Evolutionary conservation across 495 filamentous ascomycete genomes (phyloP).

Genomic region (Xylaria scruposa): DNA sequence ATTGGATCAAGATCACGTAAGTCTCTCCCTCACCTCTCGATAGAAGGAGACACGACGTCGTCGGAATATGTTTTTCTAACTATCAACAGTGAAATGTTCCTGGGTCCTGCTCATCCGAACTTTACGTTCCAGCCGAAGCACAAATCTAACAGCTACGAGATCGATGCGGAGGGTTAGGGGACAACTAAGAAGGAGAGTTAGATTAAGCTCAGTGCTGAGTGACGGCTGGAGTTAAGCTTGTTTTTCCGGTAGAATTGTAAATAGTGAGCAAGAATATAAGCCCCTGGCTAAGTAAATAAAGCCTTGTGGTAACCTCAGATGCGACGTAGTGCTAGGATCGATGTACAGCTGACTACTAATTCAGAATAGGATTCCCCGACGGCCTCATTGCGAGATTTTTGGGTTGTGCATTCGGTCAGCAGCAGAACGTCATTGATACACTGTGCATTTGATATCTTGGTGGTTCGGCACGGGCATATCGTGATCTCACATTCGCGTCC

Average conservation of each 20-base stretch:
- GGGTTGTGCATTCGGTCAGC: background rate
- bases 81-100: slow-evolving; percentile 85
- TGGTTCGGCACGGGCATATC: background rate
- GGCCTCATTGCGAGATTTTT: background rate
- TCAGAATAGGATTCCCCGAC: background rate
- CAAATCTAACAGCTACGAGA: slow-evolving; percentile 83
- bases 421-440: background rate
- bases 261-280: background rate
- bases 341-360: too few species aligned
- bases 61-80: slow-evolving; percentile 26
- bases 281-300: background rate
- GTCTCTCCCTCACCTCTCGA: slow-evolving; percentile 10
- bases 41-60: background rate
- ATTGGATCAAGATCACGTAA: slow-evolving; percentile 99
- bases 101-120: slow-evolving; percentile 85
- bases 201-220: background rate
- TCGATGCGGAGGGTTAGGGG: slow-evolving; percentile 62
- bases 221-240: background rate
- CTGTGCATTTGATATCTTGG: background rate
- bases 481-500: background rate
- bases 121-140: slow-evolving; percentile 99
- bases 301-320: background rate
- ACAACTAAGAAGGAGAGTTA: background rate
- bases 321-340: too few species aligned
- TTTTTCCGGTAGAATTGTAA: background rate